Evolutionary conservation across 1,139 yeast species (phyloP).

Genomic region (Taphrina wiesneri): DNA sequence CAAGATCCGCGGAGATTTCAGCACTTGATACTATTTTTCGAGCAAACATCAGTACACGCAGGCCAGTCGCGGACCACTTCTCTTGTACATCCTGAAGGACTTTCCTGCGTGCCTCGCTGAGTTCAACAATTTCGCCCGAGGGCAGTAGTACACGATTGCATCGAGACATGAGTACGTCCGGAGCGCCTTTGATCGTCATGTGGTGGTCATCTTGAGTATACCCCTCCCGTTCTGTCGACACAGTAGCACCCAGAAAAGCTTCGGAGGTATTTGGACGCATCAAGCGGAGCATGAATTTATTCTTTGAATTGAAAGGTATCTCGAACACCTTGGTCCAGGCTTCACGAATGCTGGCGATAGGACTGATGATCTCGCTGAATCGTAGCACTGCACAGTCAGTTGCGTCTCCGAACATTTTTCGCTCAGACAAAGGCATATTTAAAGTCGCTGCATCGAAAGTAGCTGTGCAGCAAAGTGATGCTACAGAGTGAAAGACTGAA

Average conservation of each 20-base stretch:
- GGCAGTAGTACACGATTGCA: conserved; percentile 44
- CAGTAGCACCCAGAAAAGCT: conserved; percentile 47
- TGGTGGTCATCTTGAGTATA: conserved; percentile 46
- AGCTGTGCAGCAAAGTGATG: conserved; percentile 51
- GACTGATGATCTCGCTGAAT: conserved; percentile 45
- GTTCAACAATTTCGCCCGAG: conserved; percentile 37
- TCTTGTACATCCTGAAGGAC: conserved; percentile 46
- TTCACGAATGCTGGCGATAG: conserved; percentile 34
- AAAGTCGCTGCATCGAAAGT: conserved; percentile 42
- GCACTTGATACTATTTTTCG: conserved; percentile 36
- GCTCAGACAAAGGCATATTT: conserved; percentile 42
- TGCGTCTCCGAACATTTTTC: conserved; percentile 52
- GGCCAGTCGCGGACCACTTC: conserved; percentile 51
- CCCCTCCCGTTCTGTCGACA: conserved; percentile 40
- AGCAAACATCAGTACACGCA: conserved; percentile 51
- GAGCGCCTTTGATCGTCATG: conserved; percentile 55
- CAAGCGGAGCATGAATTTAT: conserved; percentile 50
- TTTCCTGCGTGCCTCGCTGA: conserved; percentile 39
- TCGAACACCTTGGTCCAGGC: conserved; percentile 46
- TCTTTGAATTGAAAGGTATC: conserved; percentile 54
- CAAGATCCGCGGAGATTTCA: conserved; percentile 13
- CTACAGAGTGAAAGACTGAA: conserved; percentile 44
- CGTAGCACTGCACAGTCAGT: conserved; percentile 54
- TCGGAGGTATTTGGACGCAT: conserved; percentile 49
- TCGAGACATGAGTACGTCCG: conserved; percentile 51